phyloP scores from a whole-genome alignment of 805 yeast species.

The Lachancea waltii region DNA sequence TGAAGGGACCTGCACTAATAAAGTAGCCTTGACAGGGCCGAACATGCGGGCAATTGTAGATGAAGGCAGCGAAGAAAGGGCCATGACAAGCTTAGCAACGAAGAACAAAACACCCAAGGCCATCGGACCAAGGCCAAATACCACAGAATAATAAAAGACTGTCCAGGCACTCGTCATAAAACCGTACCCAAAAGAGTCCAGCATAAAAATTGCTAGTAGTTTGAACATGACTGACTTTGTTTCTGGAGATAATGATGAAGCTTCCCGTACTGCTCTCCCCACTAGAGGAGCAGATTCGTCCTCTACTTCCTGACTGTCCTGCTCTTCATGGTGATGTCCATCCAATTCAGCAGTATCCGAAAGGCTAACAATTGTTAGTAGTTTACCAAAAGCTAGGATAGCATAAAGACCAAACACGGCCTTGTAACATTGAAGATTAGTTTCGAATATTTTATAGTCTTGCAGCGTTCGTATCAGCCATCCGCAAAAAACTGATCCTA shows the following conservation, averaged over 20 bases:
- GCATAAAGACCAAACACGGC: constrained; percentile 52
- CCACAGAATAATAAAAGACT: constrained; percentile 65
- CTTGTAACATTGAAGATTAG: constrained; percentile 44
- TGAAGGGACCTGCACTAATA: constrained; percentile 72
- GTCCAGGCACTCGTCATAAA: constrained; percentile 88
- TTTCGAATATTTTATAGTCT: constrained; percentile 29
- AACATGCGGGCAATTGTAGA: constrained; percentile 55
- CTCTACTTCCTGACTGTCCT: constrained; percentile 14
- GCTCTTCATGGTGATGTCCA: constrained; percentile 18
- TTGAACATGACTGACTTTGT: constrained; percentile 41
- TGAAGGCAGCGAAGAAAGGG: constrained; percentile 70
- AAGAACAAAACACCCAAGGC: constrained; percentile 65
- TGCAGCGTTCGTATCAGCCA: constrained; percentile 43
- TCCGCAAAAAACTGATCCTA: constrained; percentile 67
- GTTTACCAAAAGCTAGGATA: constrained; percentile 45
- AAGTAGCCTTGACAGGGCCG: constrained; percentile 77
- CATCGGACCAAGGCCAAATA: constrained; percentile 48
- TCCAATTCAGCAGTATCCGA: constrained; percentile 48
- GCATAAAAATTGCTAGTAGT: constrained; percentile 58
- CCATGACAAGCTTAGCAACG: constrained; percentile 52
- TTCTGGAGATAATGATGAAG: constrained; percentile 32
- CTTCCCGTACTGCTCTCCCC: constrained; percentile 7
- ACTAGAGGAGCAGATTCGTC: constrained; percentile 27
- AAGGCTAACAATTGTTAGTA: constrained; percentile 44
- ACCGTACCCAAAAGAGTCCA: constrained; percentile 84